Conservation (phyloP, 345 rosid genomes). For the Salix caprea region DNA sequence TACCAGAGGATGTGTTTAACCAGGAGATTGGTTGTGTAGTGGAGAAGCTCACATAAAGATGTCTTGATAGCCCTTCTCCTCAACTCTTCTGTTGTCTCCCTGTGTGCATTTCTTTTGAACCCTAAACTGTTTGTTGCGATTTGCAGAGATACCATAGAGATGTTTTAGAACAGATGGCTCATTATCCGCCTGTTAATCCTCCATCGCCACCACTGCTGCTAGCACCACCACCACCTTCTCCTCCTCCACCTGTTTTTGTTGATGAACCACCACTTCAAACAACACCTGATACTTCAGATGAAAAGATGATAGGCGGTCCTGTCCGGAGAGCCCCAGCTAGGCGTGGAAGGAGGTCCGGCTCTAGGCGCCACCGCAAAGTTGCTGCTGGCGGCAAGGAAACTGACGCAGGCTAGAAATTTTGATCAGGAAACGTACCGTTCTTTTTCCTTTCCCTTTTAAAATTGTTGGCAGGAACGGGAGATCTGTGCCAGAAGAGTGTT, state of each 20-base stretch:
- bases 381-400: slow-evolving; percentile 31
- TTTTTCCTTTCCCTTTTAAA: slow-evolving; percentile 15
- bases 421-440: slow-evolving; percentile 19
- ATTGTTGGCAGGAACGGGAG: slow-evolving; percentile 25
- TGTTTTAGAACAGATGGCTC: slow-evolving; percentile 45
- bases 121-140: not conserved
- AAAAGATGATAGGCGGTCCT: slow-evolving; percentile 20
- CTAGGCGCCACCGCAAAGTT: slow-evolving; percentile 69
- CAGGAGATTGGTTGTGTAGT: not conserved
- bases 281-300: slow-evolving; percentile 31
- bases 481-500: slow-evolving; percentile 25
- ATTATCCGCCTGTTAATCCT: slow-evolving; percentile 31
- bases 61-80: not conserved
- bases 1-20: not conserved
- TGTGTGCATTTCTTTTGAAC: not conserved
- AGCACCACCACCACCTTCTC: slow-evolving; percentile 25
- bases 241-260: slow-evolving; percentile 34
- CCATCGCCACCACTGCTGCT: slow-evolving; percentile 21
- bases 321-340: slow-evolving; percentile 36
- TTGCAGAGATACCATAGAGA: slow-evolving; percentile 77
- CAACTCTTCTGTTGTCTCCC: not conserved
- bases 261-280: slow-evolving; percentile 33
- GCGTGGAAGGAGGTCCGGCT: slow-evolving; percentile 57
- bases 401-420: slow-evolving; percentile 26
- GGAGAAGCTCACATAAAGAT: not conserved